Conservation (phyloP, 2,329 filamentous ascomycete species). For the Pezicula neosporulosa region DNA sequence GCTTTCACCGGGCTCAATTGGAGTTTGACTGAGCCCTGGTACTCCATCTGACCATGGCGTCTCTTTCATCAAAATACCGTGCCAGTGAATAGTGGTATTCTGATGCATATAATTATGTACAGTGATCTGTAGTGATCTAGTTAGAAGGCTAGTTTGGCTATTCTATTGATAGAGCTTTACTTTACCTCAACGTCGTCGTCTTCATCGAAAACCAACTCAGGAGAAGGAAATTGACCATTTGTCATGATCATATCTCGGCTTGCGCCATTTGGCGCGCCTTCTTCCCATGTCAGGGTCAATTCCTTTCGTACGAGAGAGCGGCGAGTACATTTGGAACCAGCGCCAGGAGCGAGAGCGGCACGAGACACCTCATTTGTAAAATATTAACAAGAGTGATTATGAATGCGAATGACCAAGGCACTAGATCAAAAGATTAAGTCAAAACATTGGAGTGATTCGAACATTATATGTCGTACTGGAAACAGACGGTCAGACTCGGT, state of each 20-base stretch:
- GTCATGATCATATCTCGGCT: constrained; percentile 10
- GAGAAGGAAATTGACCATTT: constrained; percentile 17
- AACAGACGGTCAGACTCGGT: too few species aligned
- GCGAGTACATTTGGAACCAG: too few species aligned
- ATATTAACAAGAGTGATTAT: too few species aligned
- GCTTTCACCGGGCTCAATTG: constrained; percentile 34
- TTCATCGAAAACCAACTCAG: constrained; percentile 30
- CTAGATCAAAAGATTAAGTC: too few species aligned
- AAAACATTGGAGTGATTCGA: too few species aligned
- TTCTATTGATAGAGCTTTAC: constrained; percentile 12
- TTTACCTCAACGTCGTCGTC: constrained; percentile 15
- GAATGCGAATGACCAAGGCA: too few species aligned
- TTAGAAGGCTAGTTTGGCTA: background rate
- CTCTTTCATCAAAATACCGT: constrained; percentile 31
- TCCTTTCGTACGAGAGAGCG: too few species aligned
- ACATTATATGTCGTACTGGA: too few species aligned
- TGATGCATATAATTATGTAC: constrained; percentile 26
- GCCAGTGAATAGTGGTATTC: constrained; percentile 37
- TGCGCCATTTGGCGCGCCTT: constrained; percentile 6
- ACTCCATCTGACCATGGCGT: constrained; percentile 37
- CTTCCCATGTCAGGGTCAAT: constrained; percentile 7
- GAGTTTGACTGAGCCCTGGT: constrained; percentile 34
- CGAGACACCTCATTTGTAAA: too few species aligned
- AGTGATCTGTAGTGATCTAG: constrained; percentile 3
- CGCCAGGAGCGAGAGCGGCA: too few species aligned